These are phyloP conservation scores for Beauveria scarabaeidicola DNA, from an alignment of 2,329 filamentous ascomycete species.

Conservation along the genomic window DNA sequence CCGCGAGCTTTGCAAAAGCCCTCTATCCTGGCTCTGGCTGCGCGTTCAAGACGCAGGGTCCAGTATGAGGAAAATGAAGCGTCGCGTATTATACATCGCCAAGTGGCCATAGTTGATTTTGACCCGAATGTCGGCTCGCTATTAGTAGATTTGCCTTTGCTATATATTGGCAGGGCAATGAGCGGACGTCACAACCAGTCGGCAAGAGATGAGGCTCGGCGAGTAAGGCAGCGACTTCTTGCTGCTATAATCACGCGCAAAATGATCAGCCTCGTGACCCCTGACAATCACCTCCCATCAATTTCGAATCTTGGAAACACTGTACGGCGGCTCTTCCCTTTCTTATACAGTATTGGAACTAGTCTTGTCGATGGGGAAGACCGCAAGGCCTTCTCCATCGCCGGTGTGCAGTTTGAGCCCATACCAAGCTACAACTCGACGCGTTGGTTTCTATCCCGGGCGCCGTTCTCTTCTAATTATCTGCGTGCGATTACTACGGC, in stretches of 20 bases:
- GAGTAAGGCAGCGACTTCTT: slow-evolving; percentile 31
- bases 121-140: slow-evolving; percentile 40
- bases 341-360: slow-evolving; percentile 22
- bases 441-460: slow-evolving; percentile 38
- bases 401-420: slow-evolving; percentile 31
- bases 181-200: slow-evolving; percentile 11
- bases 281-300: slow-evolving; percentile 35
- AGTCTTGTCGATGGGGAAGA: slow-evolving; percentile 1
- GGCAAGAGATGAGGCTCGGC: slow-evolving; percentile 20
- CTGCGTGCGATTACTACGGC: slow-evolving; percentile 9
- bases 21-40: slow-evolving; percentile 53
- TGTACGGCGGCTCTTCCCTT: slow-evolving; percentile 41
- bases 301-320: slow-evolving; percentile 35
- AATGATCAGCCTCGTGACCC: slow-evolving; percentile 42
- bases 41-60: slow-evolving; percentile 38
- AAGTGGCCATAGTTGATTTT: slow-evolving; percentile 37
- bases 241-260: slow-evolving; percentile 39
- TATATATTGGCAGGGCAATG: background rate
- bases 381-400: slow-evolving; percentile 34
- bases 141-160: slow-evolving; percentile 36
- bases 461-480: slow-evolving; percentile 34
- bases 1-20: slow-evolving; percentile 62
- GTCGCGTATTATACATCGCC: slow-evolving; percentile 41
- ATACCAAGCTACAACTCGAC: slow-evolving; percentile 15
- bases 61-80: slow-evolving; percentile 42